A percentile compares a stretch with the other conserved stretches of the same genome.
These are phyloP conservation scores for Lasiosphaeria ovina DNA, from an alignment of 495 filamentous ascomycete genomes.

Conservation along the genomic window DNA sequence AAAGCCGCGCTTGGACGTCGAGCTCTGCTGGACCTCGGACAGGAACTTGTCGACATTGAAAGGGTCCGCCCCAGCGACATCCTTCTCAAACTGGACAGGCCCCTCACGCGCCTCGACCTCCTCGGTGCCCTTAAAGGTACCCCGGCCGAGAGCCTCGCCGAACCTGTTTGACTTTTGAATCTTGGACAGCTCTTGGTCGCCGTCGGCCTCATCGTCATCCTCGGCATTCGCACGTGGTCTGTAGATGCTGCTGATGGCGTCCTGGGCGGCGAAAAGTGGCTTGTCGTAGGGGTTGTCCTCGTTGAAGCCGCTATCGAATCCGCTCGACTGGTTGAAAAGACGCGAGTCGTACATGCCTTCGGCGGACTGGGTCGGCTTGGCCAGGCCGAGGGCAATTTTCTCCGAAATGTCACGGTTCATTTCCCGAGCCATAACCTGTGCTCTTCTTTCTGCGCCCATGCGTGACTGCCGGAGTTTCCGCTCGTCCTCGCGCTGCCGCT, in stretches of 20 bases:
- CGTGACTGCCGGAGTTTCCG: constrained; percentile 88
- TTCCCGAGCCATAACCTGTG: constrained; percentile 90
- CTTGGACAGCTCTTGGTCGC: constrained; percentile 77
- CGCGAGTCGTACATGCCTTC: constrained; percentile 97
- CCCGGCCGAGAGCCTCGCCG: constrained; percentile 77
- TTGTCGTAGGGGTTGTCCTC: constrained; percentile 98
- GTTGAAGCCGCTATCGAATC: constrained; percentile 88
- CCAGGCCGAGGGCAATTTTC: constrained; percentile 91
- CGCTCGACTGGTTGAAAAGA: constrained; percentile 90
- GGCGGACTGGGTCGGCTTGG: constrained; percentile 85
- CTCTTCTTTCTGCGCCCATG: constrained; percentile 88
- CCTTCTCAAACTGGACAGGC: constrained; percentile 98
- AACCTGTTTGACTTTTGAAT: constrained; percentile 82
- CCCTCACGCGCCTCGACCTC: constrained; percentile 86
- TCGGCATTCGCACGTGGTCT: constrained; percentile 72
- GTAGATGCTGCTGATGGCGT: constrained; percentile 94
- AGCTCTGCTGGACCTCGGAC: constrained; percentile 64
- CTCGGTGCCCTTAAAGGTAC: constrained; percentile 85
- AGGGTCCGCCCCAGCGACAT: constrained; percentile 69
- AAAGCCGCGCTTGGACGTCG: constrained; percentile 66
- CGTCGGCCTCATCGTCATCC: constrained; percentile 72
- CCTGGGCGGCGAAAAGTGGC: constrained; percentile 93
- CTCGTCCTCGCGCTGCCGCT: constrained; percentile 78
- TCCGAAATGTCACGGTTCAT: constrained; percentile 97
- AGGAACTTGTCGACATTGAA: constrained; percentile 95